Percentiles rank a stretch among this genome's conserved stretches.
Evolutionary conservation across 2,329 filamentous ascomycete species (phyloP).

Genomic region (Harringtonia aguacate): DNA sequence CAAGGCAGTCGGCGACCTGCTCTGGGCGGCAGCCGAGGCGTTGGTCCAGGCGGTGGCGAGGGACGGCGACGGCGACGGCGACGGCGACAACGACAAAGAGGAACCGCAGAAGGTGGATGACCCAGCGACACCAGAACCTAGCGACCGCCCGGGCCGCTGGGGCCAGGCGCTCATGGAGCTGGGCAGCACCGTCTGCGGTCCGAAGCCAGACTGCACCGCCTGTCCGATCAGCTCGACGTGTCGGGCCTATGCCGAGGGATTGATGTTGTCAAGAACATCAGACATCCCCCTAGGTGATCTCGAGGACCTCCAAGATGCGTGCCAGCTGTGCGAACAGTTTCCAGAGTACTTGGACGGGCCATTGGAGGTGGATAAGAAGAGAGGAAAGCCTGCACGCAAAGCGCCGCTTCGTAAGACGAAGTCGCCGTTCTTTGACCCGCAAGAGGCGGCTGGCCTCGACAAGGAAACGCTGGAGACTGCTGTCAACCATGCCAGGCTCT

Average conservation of each 20-base stretch:
- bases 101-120: slow-evolving; percentile 9
- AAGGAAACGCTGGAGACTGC: slow-evolving; percentile 17
- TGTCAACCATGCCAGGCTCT: slow-evolving; percentile 34
- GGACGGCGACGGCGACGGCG: slow-evolving; percentile 19
- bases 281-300: slow-evolving; percentile 31
- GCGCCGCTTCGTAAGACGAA: slow-evolving; percentile 11
- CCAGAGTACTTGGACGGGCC: slow-evolving; percentile 20
- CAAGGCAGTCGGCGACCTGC: slow-evolving; percentile 36
- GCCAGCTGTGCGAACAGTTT: slow-evolving; percentile 35
- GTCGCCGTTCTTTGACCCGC: slow-evolving; percentile 11
- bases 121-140: slow-evolving; percentile 15
- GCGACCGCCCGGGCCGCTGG: slow-evolving; percentile 46
- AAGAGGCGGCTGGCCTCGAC: neutral
- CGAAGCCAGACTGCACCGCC: slow-evolving; percentile 42
- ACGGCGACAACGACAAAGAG: slow-evolving; percentile 8
- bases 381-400: neutral
- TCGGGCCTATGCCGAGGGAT: slow-evolving; percentile 38
- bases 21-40: slow-evolving; percentile 48
- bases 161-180: slow-evolving; percentile 57
- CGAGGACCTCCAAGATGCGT: slow-evolving; percentile 44
- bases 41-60: slow-evolving; percentile 40
- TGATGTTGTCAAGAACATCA: slow-evolving; percentile 14
- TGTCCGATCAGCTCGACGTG: slow-evolving; percentile 43
- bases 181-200: slow-evolving; percentile 50
- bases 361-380: neutral